Base-by-base conservation (phyloP, 805 yeast genomes). In the Saccharomycopsis selenospora region DNA sequence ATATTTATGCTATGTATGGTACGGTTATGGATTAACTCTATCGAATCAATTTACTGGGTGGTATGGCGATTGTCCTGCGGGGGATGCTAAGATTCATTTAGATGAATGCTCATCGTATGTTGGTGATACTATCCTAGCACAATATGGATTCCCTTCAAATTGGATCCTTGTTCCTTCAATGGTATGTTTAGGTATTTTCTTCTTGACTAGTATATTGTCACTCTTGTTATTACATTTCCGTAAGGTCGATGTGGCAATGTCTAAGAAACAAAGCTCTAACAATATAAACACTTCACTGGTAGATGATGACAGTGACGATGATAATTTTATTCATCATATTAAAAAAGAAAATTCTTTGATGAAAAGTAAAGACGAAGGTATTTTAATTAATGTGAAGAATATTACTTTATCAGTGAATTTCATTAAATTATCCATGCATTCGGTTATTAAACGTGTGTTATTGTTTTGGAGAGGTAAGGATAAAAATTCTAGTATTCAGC, bases 1-100 rank as follows among this genome's bases (percentile, higher is more conserved):
- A 59, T 87, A 84, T 62, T 67, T 81, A 49, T 81, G 91, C 0
- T 84, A 76, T 59, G 71, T 82, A 46, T 88, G 90, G 86, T 87
- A 83, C 59, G 81, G 80, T 0, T 84, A 83, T 63, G 93, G 93
- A 2, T 80, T 80, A 1, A 58, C 81, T 49, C 57, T 74, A 36
- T 72, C 89, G 0, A 83, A 80, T 58, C 81, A 85, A 56, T 87
- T 76, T 59, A 69, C 83, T 1, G 76, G 72, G 28, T 84, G 70
- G 66, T 52, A 61, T 38, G 88, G 88, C 11, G 77, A 75, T 46
- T 80, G 87, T 57, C 77, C 74, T 2, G 28, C 42, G 24, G 36
- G 50, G n/a, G 56, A 63, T 33, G 62, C 59, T 33, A 58, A 53
- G 28, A 30, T 48, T 23, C 55, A 57, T 11, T 58, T 64, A 0